These are phyloP conservation scores for Cryoendolithus antarcticus DNA, from an alignment of 2,329 filamentous ascomycete genomes.

Conservation along the genomic window DNA sequence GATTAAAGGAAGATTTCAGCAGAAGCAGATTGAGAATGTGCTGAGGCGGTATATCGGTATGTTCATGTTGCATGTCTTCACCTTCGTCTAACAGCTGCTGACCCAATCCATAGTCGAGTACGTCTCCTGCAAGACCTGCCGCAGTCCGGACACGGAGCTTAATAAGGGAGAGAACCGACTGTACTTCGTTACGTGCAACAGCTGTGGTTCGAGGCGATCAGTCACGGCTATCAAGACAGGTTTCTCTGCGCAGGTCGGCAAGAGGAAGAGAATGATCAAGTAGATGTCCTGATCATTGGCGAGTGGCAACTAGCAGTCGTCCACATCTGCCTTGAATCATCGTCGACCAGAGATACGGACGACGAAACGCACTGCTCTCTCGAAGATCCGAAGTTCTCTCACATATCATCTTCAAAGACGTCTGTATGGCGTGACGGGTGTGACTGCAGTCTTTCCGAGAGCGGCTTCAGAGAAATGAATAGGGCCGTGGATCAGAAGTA, in stretches of 20 bases:
- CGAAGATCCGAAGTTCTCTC: too few species aligned
- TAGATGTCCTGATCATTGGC: not conserved
- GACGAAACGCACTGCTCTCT: too few species aligned
- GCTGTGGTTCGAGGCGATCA: slow-evolving; percentile 54
- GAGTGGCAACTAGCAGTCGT: too few species aligned
- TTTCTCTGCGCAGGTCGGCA: slow-evolving; percentile 99
- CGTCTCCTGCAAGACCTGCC: slow-evolving; percentile 97
- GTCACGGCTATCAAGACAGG: slow-evolving; percentile 98
- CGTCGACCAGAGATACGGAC: too few species aligned
- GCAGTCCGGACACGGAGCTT: slow-evolving; percentile 85
- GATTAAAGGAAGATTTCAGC: slow-evolving; percentile 99
- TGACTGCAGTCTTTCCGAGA: too few species aligned
- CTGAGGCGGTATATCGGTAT: slow-evolving; percentile 86
- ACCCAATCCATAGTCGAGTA: slow-evolving; percentile 58
- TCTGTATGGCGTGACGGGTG: too few species aligned
- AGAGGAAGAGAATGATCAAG: slow-evolving; percentile 80
- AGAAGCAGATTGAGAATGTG: slow-evolving; percentile 98
- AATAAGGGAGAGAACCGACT: slow-evolving; percentile 98
- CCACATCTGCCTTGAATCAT: too few species aligned
- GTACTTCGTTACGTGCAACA: slow-evolving; percentile 96
- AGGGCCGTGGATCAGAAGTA: too few species aligned
- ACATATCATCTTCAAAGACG: too few species aligned
- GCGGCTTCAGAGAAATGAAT: too few species aligned
- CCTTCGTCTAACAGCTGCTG: slow-evolving; percentile 9
- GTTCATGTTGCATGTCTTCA: slow-evolving; percentile 22